Percentiles rank a stretch among this genome's conserved stretches.
These are phyloP conservation scores for Besnoitia besnoiti DNA, from an alignment of 169 alveolate species.

Conservation along the genomic window DNA sequence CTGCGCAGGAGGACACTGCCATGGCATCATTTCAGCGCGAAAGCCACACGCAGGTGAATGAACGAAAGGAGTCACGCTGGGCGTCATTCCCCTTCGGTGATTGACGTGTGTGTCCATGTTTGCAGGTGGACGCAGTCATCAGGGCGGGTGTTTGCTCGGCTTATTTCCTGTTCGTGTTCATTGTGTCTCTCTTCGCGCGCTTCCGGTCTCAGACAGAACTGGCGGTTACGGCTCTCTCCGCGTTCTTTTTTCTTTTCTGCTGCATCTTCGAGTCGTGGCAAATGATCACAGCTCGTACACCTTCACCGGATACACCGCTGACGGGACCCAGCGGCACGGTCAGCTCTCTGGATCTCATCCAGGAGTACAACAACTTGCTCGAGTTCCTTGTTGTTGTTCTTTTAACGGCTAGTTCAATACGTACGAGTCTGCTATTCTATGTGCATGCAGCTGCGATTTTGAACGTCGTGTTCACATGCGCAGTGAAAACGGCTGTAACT, in stretches of 20 bases:
- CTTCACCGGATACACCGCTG: not conserved
- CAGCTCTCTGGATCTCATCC: not conserved
- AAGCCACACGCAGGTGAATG: too few relatives aligned
- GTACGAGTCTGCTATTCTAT: constrained; percentile 7
- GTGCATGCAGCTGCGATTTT: not conserved
- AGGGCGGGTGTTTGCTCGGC: not conserved
- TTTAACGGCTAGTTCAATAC: not conserved
- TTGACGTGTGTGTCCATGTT: not conserved
- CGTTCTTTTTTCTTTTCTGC: not conserved
- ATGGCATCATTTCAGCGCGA: too few relatives aligned
- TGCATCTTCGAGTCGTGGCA: constrained; percentile 14
- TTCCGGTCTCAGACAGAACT: not conserved
- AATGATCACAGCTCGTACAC: not conserved
- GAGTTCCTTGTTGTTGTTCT: not conserved
- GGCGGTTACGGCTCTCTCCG: not conserved
- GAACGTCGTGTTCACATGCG: not conserved
- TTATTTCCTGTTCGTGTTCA: not conserved
- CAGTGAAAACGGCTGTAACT: not conserved
- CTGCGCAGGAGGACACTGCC: too few relatives aligned
- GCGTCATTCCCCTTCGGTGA: too few relatives aligned
- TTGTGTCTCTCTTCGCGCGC: not conserved
- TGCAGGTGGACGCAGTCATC: not conserved
- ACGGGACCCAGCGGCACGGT: not conserved
- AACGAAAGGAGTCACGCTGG: too few relatives aligned
- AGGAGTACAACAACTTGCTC: not conserved